Evolutionary conservation across 139 green algal species (phyloP), one percentile per base, ranked within the genome.

Genomic region (Tetradesmus obliquus): DNA sequence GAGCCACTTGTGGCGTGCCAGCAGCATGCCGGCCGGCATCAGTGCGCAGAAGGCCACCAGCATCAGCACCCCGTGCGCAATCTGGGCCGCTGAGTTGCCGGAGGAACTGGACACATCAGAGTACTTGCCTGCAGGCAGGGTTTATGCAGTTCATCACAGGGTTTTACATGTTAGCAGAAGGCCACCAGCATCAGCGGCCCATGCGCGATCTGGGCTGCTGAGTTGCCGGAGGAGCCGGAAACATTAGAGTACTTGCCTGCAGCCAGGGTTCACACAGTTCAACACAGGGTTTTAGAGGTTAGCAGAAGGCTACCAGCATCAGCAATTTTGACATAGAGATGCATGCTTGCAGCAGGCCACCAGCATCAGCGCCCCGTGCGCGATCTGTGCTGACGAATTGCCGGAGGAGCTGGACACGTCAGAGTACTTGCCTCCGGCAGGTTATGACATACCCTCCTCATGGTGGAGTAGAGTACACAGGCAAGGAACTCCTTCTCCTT

Each of bases 1-100:
- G 3, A 90, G 55, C 90, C 90, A 93, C 84, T 90, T 93, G 76
- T 93, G 90, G 9, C 90, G 58, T 69, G 90, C 54, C 8, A 87
- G n/a, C 55, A 93, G 72, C 55, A 87, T 32, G 24, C 55, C 90
- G n/a, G 22, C 15, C 15, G 90, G 90, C 90, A 90, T 90, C 15
- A 93, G 45, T 6, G 89, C n/a, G n/a, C 45, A 88, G 66, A 90
- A 93, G 19, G 90, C 90, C 1, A 53, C 84, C 22, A 74, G 4
- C 84, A 90, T 90, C 55, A 90, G 24, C 53, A 82, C 55, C 6
- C 84, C 90, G 55, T 91, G 87, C 53, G 72, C 72, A 5, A 91
- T 22, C 20, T 88, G 55, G 6, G 55, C 55, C 3, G 55, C 55
- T 8, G 83, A 88, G 9, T 7, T 76, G 22, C 20, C 22, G 3